Evolutionary conservation across 768 basidiomycete genomes (phyloP).

Genomic region (Trichaptum fuscoviolaceum): DNA sequence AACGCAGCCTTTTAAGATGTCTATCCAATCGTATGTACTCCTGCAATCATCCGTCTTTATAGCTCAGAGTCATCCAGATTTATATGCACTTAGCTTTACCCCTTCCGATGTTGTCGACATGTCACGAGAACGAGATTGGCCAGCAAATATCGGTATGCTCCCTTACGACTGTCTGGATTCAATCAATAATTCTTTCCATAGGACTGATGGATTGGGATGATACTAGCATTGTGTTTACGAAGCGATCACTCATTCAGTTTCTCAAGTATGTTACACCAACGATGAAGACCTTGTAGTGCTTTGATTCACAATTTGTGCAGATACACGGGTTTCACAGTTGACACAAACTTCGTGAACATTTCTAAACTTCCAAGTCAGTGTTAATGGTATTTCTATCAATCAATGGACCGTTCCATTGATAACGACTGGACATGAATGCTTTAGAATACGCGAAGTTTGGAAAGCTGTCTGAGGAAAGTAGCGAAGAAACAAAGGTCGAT

Average conservation of each 20-base stretch:
- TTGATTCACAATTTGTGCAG: conserved; percentile 29
- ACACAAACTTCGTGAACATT: conserved; percentile 70
- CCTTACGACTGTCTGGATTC: conserved; percentile 6
- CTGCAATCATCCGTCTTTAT: not conserved
- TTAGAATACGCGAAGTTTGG: conserved; percentile 72
- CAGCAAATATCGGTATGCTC: conserved; percentile 54
- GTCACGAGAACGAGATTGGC: conserved; percentile 71
- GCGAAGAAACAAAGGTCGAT: conserved; percentile 14
- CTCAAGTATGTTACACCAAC: conserved; percentile 47
- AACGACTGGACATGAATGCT: not conserved
- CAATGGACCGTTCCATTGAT: not conserved
- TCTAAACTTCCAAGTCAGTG: conserved; percentile 66
- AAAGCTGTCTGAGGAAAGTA: conserved; percentile 35
- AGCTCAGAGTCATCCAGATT: not conserved
- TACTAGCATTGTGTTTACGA: conserved; percentile 74
- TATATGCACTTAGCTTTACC: conserved; percentile 42
- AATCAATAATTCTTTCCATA: conserved; percentile 20
- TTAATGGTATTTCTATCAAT: conserved; percentile 12
- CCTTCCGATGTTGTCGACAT: conserved; percentile 50
- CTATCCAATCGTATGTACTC: not conserved
- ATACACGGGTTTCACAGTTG: conserved; percentile 70
- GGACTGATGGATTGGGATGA: conserved; percentile 80
- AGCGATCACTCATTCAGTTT: conserved; percentile 71
- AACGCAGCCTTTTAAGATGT: not conserved
- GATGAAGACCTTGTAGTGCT: conserved; percentile 8